Base-by-base conservation (phyloP, 2,329 filamentous ascomycete genomes). In the Claviceps fusiformis region DNA sequence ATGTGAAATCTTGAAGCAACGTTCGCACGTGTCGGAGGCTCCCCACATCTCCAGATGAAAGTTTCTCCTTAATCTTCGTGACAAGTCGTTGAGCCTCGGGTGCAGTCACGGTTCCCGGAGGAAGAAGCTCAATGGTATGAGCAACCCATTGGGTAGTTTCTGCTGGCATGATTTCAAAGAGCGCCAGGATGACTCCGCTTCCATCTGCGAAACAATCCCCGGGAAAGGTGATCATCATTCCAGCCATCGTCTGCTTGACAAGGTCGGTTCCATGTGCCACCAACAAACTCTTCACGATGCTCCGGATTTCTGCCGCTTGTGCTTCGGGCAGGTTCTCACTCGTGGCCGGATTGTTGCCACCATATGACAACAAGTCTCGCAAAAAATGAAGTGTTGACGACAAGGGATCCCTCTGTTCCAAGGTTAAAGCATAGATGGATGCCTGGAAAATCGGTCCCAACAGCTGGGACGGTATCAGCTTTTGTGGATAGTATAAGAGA, bases 221-320 rank as follows among this genome's bases (percentile, higher is more conserved):
- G 0, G 93, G 95, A 72, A 98, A 98, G 0, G 87, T 95, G 68
- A 96, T 96, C 92, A 98, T 97, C 91, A 98, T 95, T 57, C 93
- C 93, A 1, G 91, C 93, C 73, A 98, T 78, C 56, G 95, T 85
- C 59, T 91, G 87, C 70, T 95, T 92, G 8, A 93, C 85, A 33
- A 98, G 76, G 55, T 82, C 74, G 64, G 89, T 85, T 43, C 93
- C 90, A 59, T 90, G 83, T 1, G 76, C 73, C 2, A 77, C 60
- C 29, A 95, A 73, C 53, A 96, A 78, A 57, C 81, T 78, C 68
- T 86, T 87, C 56, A 97, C 86, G 8, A 85, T 79, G 39, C 77
- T 75, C 61, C 83, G 85, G 29, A 95, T 79, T 61, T 91, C 83
- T 3, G 81, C 75, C 0, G 86, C 80, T 52, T 85, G 83, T 53